Base-by-base conservation (phyloP, 352 stramenopile genomes). In the Pythium phragmiticola region DNA sequence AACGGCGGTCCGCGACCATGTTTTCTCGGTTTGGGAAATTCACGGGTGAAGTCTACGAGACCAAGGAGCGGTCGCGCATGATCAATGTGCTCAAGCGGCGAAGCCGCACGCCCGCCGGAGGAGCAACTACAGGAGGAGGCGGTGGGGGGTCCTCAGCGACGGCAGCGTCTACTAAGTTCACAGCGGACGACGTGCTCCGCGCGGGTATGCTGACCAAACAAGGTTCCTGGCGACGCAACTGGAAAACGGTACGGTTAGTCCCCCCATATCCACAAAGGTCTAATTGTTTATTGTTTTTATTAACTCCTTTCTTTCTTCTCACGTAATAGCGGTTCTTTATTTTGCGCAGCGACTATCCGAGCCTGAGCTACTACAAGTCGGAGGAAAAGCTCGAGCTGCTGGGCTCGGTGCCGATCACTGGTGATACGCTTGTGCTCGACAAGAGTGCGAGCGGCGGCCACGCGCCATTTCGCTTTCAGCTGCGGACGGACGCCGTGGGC, bases 151-250 rank as follows among this genome's bases (percentile, higher is more conserved):
- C 42, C 2, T n/a, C 52, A 2, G 37, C 5, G 12, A 12, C 34
- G 30, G 8, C 19, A 14, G 26, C 43, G 51, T 36, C 74, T 6
- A 55, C 80, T 23, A 90, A 84, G 30, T 91, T 91, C 63, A 89
- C 80, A 16, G 77, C 80, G n/a, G 77, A 89, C 52, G 82, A 88
- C 54, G 76, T 91, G 11, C 48, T 91, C 14, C 77, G 79, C 14
- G 72, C 74, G 9, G 83, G 83, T 23, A 83, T 73, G 26, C 65
- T 92, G 8, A 88, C 76, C 9, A 94, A 94, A 51, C 82, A 92
- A 56, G 86, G 86, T 16, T 92, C 84, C 16, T 94, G 86, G 86
- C 75, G 86, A 6, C 84, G 84, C 63, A 94, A 94, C 71, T 94
- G 86, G 86, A 94, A 94, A 68, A 83, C 72, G 60, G 77, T 87